Percentiles rank a stretch among this genome's conserved stretches.
Conservation (phyloP, 805 yeast genomes). For the Zygoascus tannicola region DNA sequence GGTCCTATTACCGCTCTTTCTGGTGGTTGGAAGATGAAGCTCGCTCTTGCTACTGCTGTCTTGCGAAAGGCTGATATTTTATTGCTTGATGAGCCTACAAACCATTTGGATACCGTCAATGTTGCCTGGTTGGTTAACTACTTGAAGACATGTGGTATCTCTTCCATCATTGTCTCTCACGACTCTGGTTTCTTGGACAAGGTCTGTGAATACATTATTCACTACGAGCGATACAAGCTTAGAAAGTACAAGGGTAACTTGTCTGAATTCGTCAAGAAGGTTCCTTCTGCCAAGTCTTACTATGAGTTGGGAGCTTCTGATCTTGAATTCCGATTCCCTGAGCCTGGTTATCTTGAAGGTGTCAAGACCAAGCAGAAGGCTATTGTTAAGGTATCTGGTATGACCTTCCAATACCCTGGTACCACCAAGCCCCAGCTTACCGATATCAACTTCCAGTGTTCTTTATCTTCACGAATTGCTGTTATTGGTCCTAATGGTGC, state of each 20-base stretch:
- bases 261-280: constrained; percentile 96
- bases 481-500: constrained; percentile 99
- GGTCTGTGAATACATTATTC: constrained; percentile 95
- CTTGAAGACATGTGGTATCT: constrained; percentile 96
- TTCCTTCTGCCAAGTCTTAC: constrained; percentile 98
- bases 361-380: constrained; percentile 99
- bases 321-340: constrained; percentile 95
- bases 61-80: constrained; percentile 95
- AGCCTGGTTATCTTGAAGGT: constrained; percentile 99
- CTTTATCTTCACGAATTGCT: constrained; percentile 98
- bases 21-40: constrained; percentile 99
- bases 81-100: constrained; percentile 98
- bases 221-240: constrained; percentile 99
- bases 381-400: constrained; percentile 93
- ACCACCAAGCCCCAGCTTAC: constrained; percentile 88
- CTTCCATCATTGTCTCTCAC: constrained; percentile 97
- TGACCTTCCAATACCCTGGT: constrained; percentile 99
- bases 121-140: constrained; percentile 99
- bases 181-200: constrained; percentile 99
- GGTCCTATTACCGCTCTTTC: constrained; percentile 96
- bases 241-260: constrained; percentile 99
- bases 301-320: constrained; percentile 98
- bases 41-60: constrained; percentile 98
- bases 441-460: constrained; percentile 96
- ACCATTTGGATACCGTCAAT: constrained; percentile 99